Base-by-base conservation (phyloP, 2,329 filamentous ascomycete genomes). In the Rhynchosporium agropyri region DNA sequence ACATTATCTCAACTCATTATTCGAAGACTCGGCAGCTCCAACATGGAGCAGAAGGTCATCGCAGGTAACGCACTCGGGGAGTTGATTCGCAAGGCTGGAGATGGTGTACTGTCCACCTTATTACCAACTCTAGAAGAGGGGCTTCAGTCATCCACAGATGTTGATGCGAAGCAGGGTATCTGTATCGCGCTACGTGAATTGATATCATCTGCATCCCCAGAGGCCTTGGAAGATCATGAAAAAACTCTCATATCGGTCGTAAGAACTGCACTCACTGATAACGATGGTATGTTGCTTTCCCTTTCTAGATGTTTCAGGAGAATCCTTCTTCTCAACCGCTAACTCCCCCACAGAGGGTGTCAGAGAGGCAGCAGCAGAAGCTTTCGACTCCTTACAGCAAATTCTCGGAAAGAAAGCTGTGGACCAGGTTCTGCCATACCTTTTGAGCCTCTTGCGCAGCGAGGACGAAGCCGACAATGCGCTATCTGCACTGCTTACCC, bases 41-140 rank as follows among this genome's bases (percentile, higher is more conserved):
- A 97, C 74, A 93, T 96, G 89, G 95, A 99, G 76, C 95, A 99
- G 77, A 98, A 97, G 81, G 90, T 97, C 70, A 99, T 99, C 81
- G 95, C 96, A 69, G 94, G 94, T 76, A 98, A 98, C 76, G 92
- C 95, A 55, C 83, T 99, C 61, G 95, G 95, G 73, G 95, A 99
- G 76, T 86, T 99, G 69, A 98, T 99, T 73, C 89, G 95, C 72
- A 97, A 97, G 78, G 94, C 95, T 72, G 95, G 96, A 65, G 95
- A 99, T 76, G 90, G 92, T 61, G 93, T 99, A 62, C 82, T 99
- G 67, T 86, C 92, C 29, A 96, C 87, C 49, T 80, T 99, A 64
- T 80, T 99, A 65, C 95, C 95, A 36, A 96, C 93, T 40, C 85
- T 99, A 55, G 93, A 98, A 75, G 92, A 96, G 75, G 92, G 94